Percentiles rank a stretch among this genome's conserved stretches.
Conservation (phyloP, 768 basidiomycete genomes). For the Collybiopsis confluens region DNA sequence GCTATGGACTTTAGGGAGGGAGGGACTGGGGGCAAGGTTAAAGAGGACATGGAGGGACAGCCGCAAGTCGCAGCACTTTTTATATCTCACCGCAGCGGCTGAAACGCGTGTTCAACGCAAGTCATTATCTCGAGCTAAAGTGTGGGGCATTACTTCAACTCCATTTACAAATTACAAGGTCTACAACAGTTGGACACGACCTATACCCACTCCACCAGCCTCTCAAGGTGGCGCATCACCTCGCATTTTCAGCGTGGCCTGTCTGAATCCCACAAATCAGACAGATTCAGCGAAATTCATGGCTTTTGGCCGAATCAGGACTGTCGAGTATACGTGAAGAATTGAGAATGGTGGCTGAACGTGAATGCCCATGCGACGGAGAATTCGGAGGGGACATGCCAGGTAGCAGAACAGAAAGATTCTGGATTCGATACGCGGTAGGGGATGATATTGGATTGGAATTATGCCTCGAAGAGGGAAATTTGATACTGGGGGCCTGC, state of each 20-base stretch:
- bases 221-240: conserved; percentile 2
- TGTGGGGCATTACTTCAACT: too few species aligned
- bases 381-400: not conserved
- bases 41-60: conserved; percentile 23
- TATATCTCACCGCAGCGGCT: not conserved
- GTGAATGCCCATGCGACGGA: not conserved
- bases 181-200: too few species aligned
- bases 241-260: not conserved
- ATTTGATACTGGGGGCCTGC: conserved; percentile 41
- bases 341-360: not conserved
- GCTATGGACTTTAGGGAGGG: conserved; percentile 60
- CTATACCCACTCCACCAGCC: too few species aligned
- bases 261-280: too few species aligned
- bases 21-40: conserved; percentile 55
- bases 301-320: conserved; percentile 18
- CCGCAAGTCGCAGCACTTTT: not conserved
- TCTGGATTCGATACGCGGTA: not conserved
- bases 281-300: not conserved
- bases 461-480: conserved; percentile 27
- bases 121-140: not conserved
- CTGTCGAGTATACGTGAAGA: conserved; percentile 30
- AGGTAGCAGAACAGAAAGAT: not conserved
- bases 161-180: too few species aligned
- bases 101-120: not conserved
- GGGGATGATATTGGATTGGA: conserved; percentile 15